Base-by-base conservation (phyloP, 2,329 filamentous ascomycete species). In the Aspergillus ibericus region DNA sequence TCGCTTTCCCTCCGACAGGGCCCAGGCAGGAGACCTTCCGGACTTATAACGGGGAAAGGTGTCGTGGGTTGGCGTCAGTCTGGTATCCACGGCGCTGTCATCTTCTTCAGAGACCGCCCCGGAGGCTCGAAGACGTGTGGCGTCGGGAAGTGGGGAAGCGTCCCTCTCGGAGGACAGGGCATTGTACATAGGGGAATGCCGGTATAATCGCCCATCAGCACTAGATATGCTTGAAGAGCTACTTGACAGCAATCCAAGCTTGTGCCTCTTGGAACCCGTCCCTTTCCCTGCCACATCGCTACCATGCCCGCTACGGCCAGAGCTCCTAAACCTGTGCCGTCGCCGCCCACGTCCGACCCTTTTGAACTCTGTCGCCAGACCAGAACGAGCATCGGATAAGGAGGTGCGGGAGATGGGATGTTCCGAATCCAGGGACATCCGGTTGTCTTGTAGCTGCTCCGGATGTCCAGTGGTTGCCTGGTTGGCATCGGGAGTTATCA, bases 251-350 rank as follows among this genome's bases (percentile, higher is more conserved):
- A 79, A 80, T 51, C 82, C 80, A 29, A 82, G 80, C 49, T 80
- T 80, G 27, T 82, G 74, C 58, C 85, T 82, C 53, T 84, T 81
- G 32, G 83, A 79, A 57, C 80, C 81, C 40, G 79, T 80, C 59
- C 66, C 72, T 55, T 83, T 78, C 12, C 76, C 69, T 2, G 82
- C 83, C 56, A 76, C 77, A 58, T 73, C 80, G 55, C 82, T 83
- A 46, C 82, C 83, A 56, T 86, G 83, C 42, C 83, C 80, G 15
- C 83, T 75, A n/a, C 81, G 79, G 48, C 81, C 81, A 54, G 87
- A 75, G 38, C 81, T 82, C n/a, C 83, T 82, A 10, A 88, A 73
- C 63, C 84, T 88, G 64, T 86, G 83, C 36, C 82, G 83, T 13
- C 85, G 84, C 46, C 85, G 83, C 15, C 85, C 85, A 57, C 84